Conservation (phyloP, 2,329 filamentous ascomycete genomes). For the Graphium sp. region DNA sequence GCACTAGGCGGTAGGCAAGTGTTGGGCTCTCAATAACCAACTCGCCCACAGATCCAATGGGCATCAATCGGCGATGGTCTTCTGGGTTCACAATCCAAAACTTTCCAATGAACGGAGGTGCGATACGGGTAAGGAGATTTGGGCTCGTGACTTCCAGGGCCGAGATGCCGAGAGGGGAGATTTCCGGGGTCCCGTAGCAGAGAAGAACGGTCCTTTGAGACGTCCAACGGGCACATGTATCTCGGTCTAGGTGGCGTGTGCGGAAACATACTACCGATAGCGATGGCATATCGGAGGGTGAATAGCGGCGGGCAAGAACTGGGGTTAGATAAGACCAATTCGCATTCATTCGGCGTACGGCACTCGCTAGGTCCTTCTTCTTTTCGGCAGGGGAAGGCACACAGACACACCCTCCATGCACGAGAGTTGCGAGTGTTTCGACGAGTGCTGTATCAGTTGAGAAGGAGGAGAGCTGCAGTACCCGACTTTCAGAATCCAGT, state of each 20-base stretch:
- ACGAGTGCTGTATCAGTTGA: constrained; percentile 34
- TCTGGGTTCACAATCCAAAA: constrained; percentile 36
- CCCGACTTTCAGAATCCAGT: constrained; percentile 32
- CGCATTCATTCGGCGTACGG: constrained; percentile 30
- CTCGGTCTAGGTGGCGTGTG: constrained; percentile 29
- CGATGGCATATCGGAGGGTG: constrained; percentile 17
- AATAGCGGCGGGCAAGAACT: constrained; percentile 31
- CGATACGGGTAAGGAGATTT: constrained; percentile 22
- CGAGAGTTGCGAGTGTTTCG: constrained; percentile 33
- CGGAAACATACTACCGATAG: constrained; percentile 26
- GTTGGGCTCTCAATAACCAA: constrained; percentile 38
- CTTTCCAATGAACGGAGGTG: constrained; percentile 27
- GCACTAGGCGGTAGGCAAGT: constrained; percentile 12
- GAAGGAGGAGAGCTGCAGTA: constrained; percentile 36
- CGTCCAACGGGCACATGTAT: constrained; percentile 28
- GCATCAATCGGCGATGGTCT: constrained; percentile 30
- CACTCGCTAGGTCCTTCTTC: constrained; percentile 28
- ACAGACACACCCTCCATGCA: constrained; percentile 41
- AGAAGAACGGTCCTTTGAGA: constrained; percentile 26
- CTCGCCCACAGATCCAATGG: constrained; percentile 37
- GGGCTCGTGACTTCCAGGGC: constrained; percentile 22
- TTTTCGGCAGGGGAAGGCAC: constrained; percentile 33
- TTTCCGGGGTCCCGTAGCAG: constrained; percentile 32
- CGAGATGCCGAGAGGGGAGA: constrained; percentile 32
- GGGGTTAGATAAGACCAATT: constrained; percentile 41